These are phyloP conservation scores for Sclerotinia glacialis DNA, from an alignment of 2,329 filamentous ascomycete genomes.

Conservation along the genomic window DNA sequence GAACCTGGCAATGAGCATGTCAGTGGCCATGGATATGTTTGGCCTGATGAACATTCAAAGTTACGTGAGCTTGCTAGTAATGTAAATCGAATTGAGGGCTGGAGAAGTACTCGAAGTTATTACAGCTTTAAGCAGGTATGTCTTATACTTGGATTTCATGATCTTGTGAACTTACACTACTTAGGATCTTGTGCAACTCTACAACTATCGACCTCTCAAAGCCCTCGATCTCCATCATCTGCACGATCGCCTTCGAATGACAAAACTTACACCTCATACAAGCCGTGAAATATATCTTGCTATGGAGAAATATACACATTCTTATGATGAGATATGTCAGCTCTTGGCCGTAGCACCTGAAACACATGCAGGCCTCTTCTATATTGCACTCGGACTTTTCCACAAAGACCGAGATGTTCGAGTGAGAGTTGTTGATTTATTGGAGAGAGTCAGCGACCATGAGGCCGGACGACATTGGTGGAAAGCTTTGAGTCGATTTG, in stretches of 20 bases:
- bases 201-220: constrained; percentile 66
- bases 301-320: constrained; percentile 69
- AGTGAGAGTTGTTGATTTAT: constrained; percentile 69
- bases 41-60: constrained; percentile 78
- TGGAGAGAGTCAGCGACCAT: constrained; percentile 81
- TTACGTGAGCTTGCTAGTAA: constrained; percentile 86
- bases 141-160: neutral
- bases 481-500: constrained; percentile 79
- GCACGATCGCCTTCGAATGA: constrained; percentile 82
- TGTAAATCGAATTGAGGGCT: constrained; percentile 90
- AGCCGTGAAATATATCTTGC: constrained; percentile 83
- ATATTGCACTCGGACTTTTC: constrained; percentile 85
- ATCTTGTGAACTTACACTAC: constrained; percentile 39
- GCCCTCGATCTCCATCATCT: constrained; percentile 87
- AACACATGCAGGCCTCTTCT: constrained; percentile 84
- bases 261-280: constrained; percentile 72
- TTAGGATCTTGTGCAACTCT: constrained; percentile 64
- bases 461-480: constrained; percentile 94
- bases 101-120: constrained; percentile 93
- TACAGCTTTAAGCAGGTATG: constrained; percentile 87
- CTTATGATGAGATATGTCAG: constrained; percentile 82
- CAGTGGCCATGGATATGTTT: constrained; percentile 89
- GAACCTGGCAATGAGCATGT: constrained; percentile 57
- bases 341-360: constrained; percentile 80
- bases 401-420: constrained; percentile 82